Base-by-base conservation (phyloP, 768 basidiomycete species). In the Cyclocybe cylindracea region DNA sequence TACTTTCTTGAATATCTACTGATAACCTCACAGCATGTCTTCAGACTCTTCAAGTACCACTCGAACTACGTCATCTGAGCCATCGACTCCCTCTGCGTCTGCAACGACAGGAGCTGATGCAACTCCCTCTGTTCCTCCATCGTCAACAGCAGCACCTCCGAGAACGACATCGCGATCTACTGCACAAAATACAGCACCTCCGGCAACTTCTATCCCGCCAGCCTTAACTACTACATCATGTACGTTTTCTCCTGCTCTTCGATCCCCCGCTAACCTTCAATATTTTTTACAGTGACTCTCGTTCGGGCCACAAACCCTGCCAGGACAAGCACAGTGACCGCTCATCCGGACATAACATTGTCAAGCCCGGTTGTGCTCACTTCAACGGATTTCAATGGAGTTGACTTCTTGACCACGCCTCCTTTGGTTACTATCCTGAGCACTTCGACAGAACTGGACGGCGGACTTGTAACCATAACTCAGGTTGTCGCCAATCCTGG, bases 401-500 rank as follows among this genome's bases (percentile, higher is more conserved):
- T 70, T 35, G 65, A 69, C 9, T 66, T 70, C 14, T 56, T 78
- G 34, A 71, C 72, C 0, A 72, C 76, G 1, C 80, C 80, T 9
- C 65, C 78, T 7, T 54, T 79, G 13, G 67, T 82, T 31, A 81
- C 82, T 3, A 66, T 77, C 18, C 54, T 74, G 40, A 77, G 69
- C 32, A 75, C 79, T 5, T 77, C 78, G 2, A 78, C 76, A 13
- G 68, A 70, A 50, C 53, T 76, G 6, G 68, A 79, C 56, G 80
- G 83, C 7, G 60, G 62, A 14, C 57, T 75, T 18, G 65, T 77
- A 14, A 82, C 80, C 2, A 64, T 73, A 50, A 85, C 84, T 1
- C 76, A 81, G 44, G 69, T 83, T 36, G 70, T 80, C 19, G 78
- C 81, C 5, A 84, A 83, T 61, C 80, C 54, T 10, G 44, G 45